Base-by-base conservation (phyloP, 306 rosid genomes). In the Macrotyloma uniflorum region DNA sequence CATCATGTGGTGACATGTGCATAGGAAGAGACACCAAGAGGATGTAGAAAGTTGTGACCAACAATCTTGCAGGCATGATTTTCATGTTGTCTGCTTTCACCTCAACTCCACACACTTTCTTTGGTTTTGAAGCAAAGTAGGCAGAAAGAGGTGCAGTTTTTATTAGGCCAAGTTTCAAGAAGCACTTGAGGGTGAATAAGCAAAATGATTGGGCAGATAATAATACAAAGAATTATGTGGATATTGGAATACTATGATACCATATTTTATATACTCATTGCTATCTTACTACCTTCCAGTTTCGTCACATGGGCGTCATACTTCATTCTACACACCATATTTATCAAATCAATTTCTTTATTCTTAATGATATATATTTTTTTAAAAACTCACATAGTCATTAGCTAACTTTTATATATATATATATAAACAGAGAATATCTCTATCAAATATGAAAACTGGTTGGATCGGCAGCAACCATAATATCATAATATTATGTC, bases 1-100 rank as follows among this genome's bases (percentile, higher is more conserved):
- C 45, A 22, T 30, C 57, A 51, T 70, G 72, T 67, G 90, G 63
- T 53, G 61, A 73, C 61, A 71, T 61, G 51, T 62, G 67, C 59
- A 80, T 26, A 59, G 74, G 63, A 63, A 80, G 81, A 53, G 62
- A 83, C 65, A 72, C 5, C 3, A 88, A 19, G 42, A 91, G 76
- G 83, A 86, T 59, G 70, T 13, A 50, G 49, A 88, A 54, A 75
- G 70, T 68, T 64, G 82, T 76, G 80, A 63, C 49, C 40, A 74
- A 30, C 13, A 77, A 55, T 50, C 32, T 87, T 68, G 20, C 16
- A 42, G 74, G 33, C 36, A 42, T 46, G 72, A 19, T 67, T 65
- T 26, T 82, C 94, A 89, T 88, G n/a, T 40, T 84, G 53, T 36
- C 43, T 54, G 62, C 20, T 45, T 19, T 24, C 5, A 15, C 14